Base-by-base conservation (phyloP, 1,284 basidiomycete species). In the Cystobasidium sp. region DNA sequence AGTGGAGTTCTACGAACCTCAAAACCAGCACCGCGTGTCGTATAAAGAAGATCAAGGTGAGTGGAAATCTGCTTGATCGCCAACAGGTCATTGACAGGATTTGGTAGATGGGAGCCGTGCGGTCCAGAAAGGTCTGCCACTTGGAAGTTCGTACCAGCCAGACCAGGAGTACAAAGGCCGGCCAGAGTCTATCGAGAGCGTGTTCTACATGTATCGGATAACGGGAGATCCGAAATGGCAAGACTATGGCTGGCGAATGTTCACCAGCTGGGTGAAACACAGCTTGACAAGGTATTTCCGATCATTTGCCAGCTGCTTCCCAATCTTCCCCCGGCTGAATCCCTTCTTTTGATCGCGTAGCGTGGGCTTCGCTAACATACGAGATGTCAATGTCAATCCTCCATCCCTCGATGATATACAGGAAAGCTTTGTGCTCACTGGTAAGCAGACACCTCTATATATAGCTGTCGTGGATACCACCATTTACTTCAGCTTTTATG, bases 171-270 rank as follows among this genome's bases (percentile, higher is more conserved):
- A 83, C 51, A 79, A 84, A 61, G 84, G 84, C 68, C 81, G 86
- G 14, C 86, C 86, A n/a, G 86, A 87, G 79, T 86, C 86, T 16
- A 87, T 87, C 79, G 86, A 87, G 81, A 84, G 82, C 31, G 84
- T 87, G 41, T 85, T 86, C 75, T 82, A 81, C 78, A 85, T 85
- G 85, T 87, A 83, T 80, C 82, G 86, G 53, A 78, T 86, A 37
- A 87, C 86, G 0, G 87, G 86, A 22, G 85, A 87, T 79, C 79
- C 80, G 6, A 82, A 82, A 72, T 87, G 86, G 86, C 85, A 86
- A 78, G 86, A 87, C 70, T 82, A 84, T 51, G 87, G 86, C 3
- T 88, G 87, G 87, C 83, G 84, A 76, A 87, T 87, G 86, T 88
- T 87, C 72, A 82, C 83, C 6, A 82, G 82, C 9, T 87, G 86